Evolutionary conservation across 352 stramenopile genomes (phyloP), one percentile per base, ranked within the genome.

Genomic region (Lagenidium sp.): DNA sequence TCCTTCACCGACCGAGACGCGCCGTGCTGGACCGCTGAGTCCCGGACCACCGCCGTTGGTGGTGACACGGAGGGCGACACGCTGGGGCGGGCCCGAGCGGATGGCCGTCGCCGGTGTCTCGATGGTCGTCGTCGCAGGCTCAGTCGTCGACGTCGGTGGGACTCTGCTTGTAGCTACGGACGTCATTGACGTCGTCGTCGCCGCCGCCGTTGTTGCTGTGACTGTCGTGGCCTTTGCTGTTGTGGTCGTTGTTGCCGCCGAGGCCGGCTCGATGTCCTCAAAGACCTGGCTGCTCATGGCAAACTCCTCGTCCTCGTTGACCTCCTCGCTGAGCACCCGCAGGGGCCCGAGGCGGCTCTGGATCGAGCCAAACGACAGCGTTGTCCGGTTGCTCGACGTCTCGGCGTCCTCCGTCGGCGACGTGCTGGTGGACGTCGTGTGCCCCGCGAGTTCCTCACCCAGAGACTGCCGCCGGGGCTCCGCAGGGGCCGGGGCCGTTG

Each of bases 341-440:
- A 62, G 31, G 7, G 63, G 59, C 1, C 58, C 47, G n/a, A n/a
- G n/a, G n/a, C n/a, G n/a, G n/a, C n/a, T n/a, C 8, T 41, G 39
- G 19, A 65, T 47, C 19, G 50, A 31, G 12, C 57, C 61, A 30
- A 72, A 66, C 31, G 58, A 68, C 35, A 63, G 43, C 35, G 48
- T 64, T 26, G 51, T 57, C 15, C 47, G 50, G 12, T 42, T 40
- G n/a, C 44, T 61, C 8, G 49, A 37, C 8, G 29, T 24, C 8
- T 59, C 51, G 11, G 5, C n/a, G n/a, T n/a, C n/a, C n/a, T n/a
- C n/a, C n/a, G n/a, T n/a, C n/a, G n/a, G n/a, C n/a, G n/a, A n/a
- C 12, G 36, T 28, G 1, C n/a, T 40, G 37, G 29, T 47, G 29
- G 1, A 49, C 40, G n/a, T 47, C 40, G 6, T 47, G 16, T 16